Percentiles rank a stretch among this genome's conserved stretches.
Conservation (phyloP, 2,329 filamentous ascomycete species). For the Myriosclerotinia curreyana region DNA sequence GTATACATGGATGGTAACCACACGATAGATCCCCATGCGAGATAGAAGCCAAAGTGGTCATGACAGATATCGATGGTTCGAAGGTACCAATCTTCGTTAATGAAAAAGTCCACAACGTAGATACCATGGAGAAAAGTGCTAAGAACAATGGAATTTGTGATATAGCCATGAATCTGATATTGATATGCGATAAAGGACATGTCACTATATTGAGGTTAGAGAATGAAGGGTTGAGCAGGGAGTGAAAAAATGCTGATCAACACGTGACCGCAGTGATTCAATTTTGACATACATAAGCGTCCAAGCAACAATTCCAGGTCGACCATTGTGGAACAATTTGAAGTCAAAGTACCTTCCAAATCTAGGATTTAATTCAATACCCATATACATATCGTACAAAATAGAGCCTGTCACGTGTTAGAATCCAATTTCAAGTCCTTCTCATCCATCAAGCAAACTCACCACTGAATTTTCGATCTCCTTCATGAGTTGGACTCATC, state of each 20-base stretch:
- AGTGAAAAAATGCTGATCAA: slow-evolving; percentile 9
- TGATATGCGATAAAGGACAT: slow-evolving; percentile 44
- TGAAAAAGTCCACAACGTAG: slow-evolving; percentile 50
- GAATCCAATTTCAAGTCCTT: not conserved
- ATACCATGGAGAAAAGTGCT: slow-evolving; percentile 45
- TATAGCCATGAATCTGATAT: slow-evolving; percentile 43
- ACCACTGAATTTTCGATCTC: slow-evolving; percentile 46
- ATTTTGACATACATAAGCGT: slow-evolving; percentile 43
- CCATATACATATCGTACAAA: slow-evolving; percentile 48
- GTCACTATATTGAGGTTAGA: slow-evolving; percentile 36
- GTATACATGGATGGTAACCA: slow-evolving; percentile 49
- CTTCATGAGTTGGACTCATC: slow-evolving; percentile 41
- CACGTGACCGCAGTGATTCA: not conserved
- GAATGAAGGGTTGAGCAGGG: not conserved
- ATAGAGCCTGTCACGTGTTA: slow-evolving; percentile 38
- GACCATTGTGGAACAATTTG: slow-evolving; percentile 48
- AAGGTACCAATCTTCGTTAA: slow-evolving; percentile 50
- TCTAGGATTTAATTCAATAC: slow-evolving; percentile 47
- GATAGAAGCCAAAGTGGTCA: slow-evolving; percentile 46
- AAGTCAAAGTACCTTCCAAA: slow-evolving; percentile 46
- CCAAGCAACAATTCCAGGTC: slow-evolving; percentile 49
- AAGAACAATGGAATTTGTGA: slow-evolving; percentile 45
- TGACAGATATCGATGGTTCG: slow-evolving; percentile 45
- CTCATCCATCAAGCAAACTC: slow-evolving; percentile 8
- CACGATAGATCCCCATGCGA: slow-evolving; percentile 45